Percentiles rank a stretch among this genome's conserved stretches.
These are phyloP conservation scores for Gossypium stocksii DNA, from an alignment of 345 rosid species.

Conservation along the genomic window DNA sequence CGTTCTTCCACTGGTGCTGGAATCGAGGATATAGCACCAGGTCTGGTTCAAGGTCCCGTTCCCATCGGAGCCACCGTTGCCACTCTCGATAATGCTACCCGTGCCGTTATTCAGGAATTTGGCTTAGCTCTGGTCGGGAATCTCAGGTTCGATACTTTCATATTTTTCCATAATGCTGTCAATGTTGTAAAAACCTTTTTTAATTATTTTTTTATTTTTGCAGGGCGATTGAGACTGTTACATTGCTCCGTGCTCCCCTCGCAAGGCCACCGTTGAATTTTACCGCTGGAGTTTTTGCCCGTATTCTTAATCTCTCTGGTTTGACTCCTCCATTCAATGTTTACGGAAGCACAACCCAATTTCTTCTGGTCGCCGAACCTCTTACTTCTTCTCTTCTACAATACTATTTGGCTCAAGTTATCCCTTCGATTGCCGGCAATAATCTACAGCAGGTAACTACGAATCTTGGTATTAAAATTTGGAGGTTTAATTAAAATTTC, in stretches of 20 bases:
- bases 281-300: not conserved
- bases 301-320: constrained; percentile 27
- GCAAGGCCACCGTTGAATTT: not conserved
- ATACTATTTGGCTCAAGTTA: not conserved
- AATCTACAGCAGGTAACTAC: not conserved
- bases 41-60: constrained; percentile 5
- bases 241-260: not conserved
- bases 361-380: constrained; percentile 35
- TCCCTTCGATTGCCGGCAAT: not conserved
- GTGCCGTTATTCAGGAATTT: not conserved
- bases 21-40: constrained; percentile 37
- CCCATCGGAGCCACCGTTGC: not conserved
- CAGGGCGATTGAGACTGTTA: not conserved
- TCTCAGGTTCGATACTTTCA: not conserved
- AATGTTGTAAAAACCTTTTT: no score
- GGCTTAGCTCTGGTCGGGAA: not conserved
- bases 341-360: constrained; percentile 37
- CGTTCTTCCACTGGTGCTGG: constrained; percentile 46
- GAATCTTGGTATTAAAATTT: no score
- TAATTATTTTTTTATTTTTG: not conserved
- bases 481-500: no score
- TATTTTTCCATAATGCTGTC: no score
- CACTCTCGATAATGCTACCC: not conserved
- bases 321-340: constrained; percentile 59
- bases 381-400: not conserved